Percentiles rank a stretch among this genome's conserved stretches.
These are phyloP conservation scores for Leavenworthia alabamica DNA, from an alignment of 345 rosid genomes.

Conservation along the genomic window DNA sequence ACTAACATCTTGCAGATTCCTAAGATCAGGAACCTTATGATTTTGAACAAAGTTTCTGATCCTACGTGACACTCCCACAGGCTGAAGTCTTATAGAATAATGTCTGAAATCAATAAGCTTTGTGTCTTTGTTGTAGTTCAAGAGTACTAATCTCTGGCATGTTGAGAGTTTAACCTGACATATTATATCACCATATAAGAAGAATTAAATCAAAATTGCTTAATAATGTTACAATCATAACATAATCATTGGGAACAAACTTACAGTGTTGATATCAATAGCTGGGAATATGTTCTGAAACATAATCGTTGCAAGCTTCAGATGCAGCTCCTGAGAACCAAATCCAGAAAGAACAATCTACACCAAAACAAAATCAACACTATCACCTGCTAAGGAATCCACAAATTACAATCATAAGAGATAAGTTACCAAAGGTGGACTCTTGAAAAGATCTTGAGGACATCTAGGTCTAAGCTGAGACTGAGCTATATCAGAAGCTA, in stretches of 20 bases:
- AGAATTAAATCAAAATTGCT: constrained; percentile 4
- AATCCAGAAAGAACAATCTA: constrained; percentile 97
- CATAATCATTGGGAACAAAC: constrained; percentile 19
- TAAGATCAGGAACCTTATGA: constrained; percentile 81
- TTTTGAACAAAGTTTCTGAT: constrained; percentile 82
- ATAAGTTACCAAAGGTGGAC: constrained; percentile 65
- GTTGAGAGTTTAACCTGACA: constrained; percentile 86
- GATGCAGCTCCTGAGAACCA: constrained; percentile 77
- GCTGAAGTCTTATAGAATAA: constrained; percentile 84
- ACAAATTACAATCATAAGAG: too few relatives aligned
- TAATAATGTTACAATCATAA: neutral
- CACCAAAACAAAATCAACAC: neutral
- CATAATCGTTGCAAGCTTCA: constrained; percentile 77
- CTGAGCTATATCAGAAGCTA: constrained; percentile 70
- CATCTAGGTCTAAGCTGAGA: constrained; percentile 87
- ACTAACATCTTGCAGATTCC: constrained; percentile 85
- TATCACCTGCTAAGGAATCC: neutral
- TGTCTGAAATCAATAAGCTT: constrained; percentile 82
- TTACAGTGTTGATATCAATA: constrained; percentile 87
- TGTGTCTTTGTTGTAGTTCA: constrained; percentile 82
- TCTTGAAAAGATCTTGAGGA: constrained; percentile 87
- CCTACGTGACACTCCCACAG: constrained; percentile 80
- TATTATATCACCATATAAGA: constrained; percentile 17
- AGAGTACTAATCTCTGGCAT: constrained; percentile 88
- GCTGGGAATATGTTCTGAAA: constrained; percentile 96